Conservation (phyloP, 208 protist species). For the Acanthamoeba lenticulata region DNA sequence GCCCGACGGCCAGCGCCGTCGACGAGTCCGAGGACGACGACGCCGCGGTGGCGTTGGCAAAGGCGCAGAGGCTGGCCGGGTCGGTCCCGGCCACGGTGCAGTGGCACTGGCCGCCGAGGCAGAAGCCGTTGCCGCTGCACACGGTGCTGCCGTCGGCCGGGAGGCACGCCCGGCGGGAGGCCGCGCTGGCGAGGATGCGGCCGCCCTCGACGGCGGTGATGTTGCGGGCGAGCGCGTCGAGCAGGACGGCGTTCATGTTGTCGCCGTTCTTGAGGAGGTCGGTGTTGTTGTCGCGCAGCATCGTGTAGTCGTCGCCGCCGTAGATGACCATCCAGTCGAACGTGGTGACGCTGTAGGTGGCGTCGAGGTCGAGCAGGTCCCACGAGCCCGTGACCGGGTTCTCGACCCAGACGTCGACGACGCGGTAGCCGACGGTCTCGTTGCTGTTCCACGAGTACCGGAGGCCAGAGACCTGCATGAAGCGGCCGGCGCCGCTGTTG, state of each 20-base stretch:
- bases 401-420: constrained; percentile 40
- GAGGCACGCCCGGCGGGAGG: background rate
- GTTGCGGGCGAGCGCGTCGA: background rate
- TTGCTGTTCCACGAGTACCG: constrained; percentile 45
- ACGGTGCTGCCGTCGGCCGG: background rate
- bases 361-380: background rate
- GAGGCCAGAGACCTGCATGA: constrained; percentile 42
- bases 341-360: background rate
- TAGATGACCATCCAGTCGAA: background rate
- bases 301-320: constrained; percentile 62
- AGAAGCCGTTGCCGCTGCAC: constrained; percentile 34
- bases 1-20: background rate
- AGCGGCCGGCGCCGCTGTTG: constrained; percentile 22
- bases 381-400: background rate
- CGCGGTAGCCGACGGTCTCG: background rate
- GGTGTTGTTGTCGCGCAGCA: background rate
- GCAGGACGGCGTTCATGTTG: constrained; percentile 32
- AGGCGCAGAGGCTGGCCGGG: background rate
- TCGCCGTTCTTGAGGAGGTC: background rate
- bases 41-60: background rate
- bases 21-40: background rate
- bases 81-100: background rate
- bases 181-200: background rate
- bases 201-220: background rate
- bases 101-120: background rate